These are phyloP conservation scores for Mycena belliarum DNA, from an alignment of 768 basidiomycete species.

Conservation along the genomic window DNA sequence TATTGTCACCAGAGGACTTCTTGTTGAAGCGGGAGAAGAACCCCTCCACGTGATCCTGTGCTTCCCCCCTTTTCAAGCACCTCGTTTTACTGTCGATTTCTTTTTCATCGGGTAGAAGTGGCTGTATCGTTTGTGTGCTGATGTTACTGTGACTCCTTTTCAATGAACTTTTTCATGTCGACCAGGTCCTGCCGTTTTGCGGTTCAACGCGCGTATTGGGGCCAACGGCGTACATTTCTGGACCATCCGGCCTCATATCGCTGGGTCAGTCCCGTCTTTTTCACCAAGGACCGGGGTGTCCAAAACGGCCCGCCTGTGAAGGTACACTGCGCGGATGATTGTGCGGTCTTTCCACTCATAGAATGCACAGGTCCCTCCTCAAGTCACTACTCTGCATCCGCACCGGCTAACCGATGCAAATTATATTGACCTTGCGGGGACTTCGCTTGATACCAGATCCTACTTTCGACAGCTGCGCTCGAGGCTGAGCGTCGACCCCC, in stretches of 20 bases:
- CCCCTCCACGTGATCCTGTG: too few species aligned
- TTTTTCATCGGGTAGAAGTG: too few species aligned
- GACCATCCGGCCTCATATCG: background rate
- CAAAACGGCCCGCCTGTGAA: too few species aligned
- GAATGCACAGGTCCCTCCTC: conserved; percentile 3
- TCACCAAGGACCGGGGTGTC: too few species aligned
- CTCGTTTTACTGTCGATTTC: too few species aligned
- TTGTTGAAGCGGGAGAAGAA: too few species aligned
- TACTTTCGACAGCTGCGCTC: conserved; percentile 1
- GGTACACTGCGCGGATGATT: too few species aligned
- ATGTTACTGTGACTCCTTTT: background rate
- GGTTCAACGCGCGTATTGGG: background rate
- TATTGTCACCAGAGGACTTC: too few species aligned
- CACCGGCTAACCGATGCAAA: background rate
- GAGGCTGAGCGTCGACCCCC: background rate
- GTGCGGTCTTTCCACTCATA: too few species aligned
- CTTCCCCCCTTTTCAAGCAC: too few species aligned
- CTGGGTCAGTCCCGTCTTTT: background rate
- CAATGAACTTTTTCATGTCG: background rate
- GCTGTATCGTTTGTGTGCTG: background rate
- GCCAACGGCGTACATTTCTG: background rate
- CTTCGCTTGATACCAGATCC: background rate
- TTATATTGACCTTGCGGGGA: conserved; percentile 2
- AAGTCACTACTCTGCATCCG: conserved; percentile 11
- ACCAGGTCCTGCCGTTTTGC: background rate